Conservation (phyloP, 2,329 filamentous ascomycete genomes). For the Xylariaceae sp. region DNA sequence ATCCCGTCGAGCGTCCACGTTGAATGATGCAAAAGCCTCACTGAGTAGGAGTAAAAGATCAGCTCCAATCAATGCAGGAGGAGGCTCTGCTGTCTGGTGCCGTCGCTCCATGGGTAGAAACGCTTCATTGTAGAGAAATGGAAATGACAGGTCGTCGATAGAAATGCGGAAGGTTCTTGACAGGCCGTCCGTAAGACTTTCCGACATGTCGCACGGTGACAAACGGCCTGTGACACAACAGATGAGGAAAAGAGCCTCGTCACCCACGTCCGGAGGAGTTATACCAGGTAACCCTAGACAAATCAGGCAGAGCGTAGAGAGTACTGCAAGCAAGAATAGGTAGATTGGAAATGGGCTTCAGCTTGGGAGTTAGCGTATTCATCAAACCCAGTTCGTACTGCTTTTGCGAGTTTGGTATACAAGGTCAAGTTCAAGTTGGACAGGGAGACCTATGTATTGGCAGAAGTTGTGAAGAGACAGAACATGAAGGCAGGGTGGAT, state of each 20-base stretch:
- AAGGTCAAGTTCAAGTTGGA: no score
- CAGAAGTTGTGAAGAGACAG: no score
- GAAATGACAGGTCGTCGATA: constrained; percentile 7
- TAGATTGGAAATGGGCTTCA: no score
- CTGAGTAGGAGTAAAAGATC: neutral
- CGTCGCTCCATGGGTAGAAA: constrained; percentile 7
- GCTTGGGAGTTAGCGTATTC: no score
- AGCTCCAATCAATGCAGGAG: neutral
- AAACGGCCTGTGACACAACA: constrained; percentile 21
- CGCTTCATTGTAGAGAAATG: neutral
- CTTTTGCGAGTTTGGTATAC: no score
- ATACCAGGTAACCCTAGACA: constrained; percentile 9
- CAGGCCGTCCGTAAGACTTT: constrained; percentile 6
- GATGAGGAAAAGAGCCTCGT: constrained; percentile 7
- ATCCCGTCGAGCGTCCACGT: constrained; percentile 8
- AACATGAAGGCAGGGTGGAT: no score
- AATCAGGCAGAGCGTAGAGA: neutral
- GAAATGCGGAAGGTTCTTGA: neutral
- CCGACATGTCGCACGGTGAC: constrained; percentile 9
- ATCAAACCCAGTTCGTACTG: no score
- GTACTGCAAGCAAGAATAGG: neutral
- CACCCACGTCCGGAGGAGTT: constrained; percentile 15
- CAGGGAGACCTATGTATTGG: no score
- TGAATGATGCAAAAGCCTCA: constrained; percentile 3
- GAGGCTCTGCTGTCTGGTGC: constrained; percentile 3